Evolutionary conservation across 176 grass and related monocot species (phyloP), one percentile per base, ranked within the genome.

Genomic region (Oryza glumipatula): DNA sequence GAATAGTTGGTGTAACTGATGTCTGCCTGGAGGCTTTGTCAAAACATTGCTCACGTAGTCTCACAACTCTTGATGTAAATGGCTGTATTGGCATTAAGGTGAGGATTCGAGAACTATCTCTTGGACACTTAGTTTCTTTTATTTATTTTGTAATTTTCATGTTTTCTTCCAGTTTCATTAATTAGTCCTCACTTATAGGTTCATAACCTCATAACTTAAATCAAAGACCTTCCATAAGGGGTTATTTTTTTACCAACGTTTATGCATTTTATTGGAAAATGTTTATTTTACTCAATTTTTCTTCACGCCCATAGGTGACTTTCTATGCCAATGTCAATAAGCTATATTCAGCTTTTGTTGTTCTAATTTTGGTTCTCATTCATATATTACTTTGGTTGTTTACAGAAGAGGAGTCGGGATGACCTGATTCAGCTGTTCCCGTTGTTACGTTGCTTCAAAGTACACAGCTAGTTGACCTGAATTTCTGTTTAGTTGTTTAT

Each of bases 51-150:
- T 85, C 87, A 21, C 76, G 61, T 67, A 90, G 72, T 70, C 93
- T 98, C 44, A 95, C 86, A 30, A 98, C 93, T 63, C 95, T 95
- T 3, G 95, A 95, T 83, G 89, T 98, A 82, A 95, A 98, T 90
- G 95, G 95, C 21, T 98, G 95, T 78, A 68, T 80, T 51, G 93
- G 89, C 63, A 92, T 98, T 91, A 93, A 93, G 91, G 95, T 98
- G 67, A 71, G 81, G 2, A 73, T 65, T 48, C 47, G 48, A 11
- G 61, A 80, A 48, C 0, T 69, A 0, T 79, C 0, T 49, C 32
- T 73, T 22, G 19, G 21, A 61, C 5, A 16, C 15, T 35, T 36
- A 26, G 11, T 44, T n/a, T 26, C 56, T 32, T 58, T 19, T 21
- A 39, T 21, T 58, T 21, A 21, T 52, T 52, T 48, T 43, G 6